Base-by-base conservation (phyloP, 2,329 filamentous ascomycete genomes). In the Paecilomyces formosus region DNA sequence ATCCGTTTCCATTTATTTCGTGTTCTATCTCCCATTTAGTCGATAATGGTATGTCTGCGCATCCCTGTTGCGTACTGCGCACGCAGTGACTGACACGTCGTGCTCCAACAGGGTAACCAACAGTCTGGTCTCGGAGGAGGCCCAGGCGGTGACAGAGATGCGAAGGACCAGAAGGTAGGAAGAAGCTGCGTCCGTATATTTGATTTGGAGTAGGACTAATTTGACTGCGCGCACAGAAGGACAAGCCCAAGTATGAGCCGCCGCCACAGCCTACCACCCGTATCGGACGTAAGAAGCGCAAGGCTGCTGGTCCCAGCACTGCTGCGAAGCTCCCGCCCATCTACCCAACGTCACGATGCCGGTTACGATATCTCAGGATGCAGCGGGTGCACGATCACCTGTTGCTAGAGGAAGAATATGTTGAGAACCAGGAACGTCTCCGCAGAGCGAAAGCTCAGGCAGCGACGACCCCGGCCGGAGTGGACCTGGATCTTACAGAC, bases 221-320 rank as follows among this genome's bases (percentile, higher is more conserved):
- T 49, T 18, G 21, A 52, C 26, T 57, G 51, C 11, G 33, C n/a
- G 55, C 61, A 67, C 70, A 96, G 93, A 97, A 99, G 85, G 93
- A 99, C 63, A 99, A 99, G 88, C 94, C 94, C 74, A 97, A 96
- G 89, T 99, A 99, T 82, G 94, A 99, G 78, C 94, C 94, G 64
- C 94, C 94, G 67, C 94, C 94, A 76, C 88, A 93, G 71, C 30
- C 30, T 31, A 99, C 94, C 62, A 97, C 94, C 65, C 90, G 94
- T 74, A 88, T 99, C 74, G 94, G 94, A 61, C 90, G 93, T 72
- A 97, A 95, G 88, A 99, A 99, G 89, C 93, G 92, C 84, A 97
- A 90, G 87, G 85, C 86, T 55, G 92, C 89, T 60, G 94, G 94
- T 56, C 92, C 91, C 63, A 97, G 93, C 76, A 92, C 94, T 55